phyloP scores from a whole-genome alignment of 108 stramenopile species.

The Discostella stelligeroides region DNA sequence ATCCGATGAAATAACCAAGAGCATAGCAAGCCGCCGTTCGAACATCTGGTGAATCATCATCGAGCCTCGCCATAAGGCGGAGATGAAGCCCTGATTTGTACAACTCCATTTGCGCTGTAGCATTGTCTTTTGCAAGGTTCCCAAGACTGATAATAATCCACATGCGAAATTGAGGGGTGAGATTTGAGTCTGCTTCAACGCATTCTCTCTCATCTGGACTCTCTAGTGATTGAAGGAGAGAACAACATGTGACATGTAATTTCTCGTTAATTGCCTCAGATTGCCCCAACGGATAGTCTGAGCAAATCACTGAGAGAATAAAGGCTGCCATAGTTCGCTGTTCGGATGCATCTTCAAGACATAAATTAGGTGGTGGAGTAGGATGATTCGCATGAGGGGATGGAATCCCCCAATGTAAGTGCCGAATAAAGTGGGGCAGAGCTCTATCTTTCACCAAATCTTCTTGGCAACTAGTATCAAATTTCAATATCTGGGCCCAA shows the following conservation, averaged over 20 bases:
- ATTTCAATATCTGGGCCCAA: conserved; percentile 93
- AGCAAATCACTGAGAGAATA: conserved; percentile 81
- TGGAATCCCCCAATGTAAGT: conserved; percentile 62
- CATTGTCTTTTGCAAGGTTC: conserved; percentile 69
- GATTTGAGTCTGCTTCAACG: conserved; percentile 20
- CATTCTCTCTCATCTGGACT: conserved; percentile 41
- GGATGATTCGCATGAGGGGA: conserved; percentile 3
- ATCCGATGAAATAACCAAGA: conserved; percentile 70
- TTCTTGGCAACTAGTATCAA: conserved; percentile 89
- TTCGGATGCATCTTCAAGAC: conserved; percentile 53
- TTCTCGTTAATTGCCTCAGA: conserved; percentile 81
- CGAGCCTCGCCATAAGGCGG: conserved; percentile 59
- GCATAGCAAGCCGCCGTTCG: conserved; percentile 90
- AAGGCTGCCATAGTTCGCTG: conserved; percentile 92
- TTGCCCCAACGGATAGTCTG: conserved; percentile 82
- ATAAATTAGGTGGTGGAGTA: background rate
- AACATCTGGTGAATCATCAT: conserved; percentile 71
- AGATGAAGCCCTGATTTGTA: conserved; percentile 66
- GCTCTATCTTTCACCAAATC: conserved; percentile 93
- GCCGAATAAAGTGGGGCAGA: conserved; percentile 84
- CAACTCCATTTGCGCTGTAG: conserved; percentile 62
- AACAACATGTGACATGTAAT: conserved; percentile 67
- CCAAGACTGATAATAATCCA: conserved; percentile 91
- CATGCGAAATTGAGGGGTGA: conserved; percentile 61
- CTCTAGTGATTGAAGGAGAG: conserved; percentile 63